A percentile compares a stretch with the other conserved stretches of the same genome.
Evolutionary conservation across 2,329 filamentous ascomycete species (phyloP).

Genomic region (Metarhizium guizhouense): DNA sequence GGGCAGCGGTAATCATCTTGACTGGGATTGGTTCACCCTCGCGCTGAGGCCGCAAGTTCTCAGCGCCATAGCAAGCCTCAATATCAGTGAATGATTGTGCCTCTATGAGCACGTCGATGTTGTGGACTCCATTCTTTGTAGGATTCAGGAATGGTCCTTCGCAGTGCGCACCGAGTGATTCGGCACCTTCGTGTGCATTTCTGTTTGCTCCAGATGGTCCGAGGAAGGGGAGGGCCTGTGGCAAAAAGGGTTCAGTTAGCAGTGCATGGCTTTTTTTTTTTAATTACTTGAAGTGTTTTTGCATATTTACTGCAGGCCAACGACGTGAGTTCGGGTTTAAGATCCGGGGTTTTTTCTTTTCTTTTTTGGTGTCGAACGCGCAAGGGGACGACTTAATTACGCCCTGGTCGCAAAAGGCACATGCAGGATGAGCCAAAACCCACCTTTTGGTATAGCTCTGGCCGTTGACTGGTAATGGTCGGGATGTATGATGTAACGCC

Average conservation of each 20-base stretch:
- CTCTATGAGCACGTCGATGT: slow-evolving; percentile 58
- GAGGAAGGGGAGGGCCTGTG: slow-evolving; percentile 63
- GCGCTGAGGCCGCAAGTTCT: slow-evolving; percentile 47
- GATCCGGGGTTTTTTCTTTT: not conserved
- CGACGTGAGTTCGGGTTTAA: too few species aligned
- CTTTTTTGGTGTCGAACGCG: not conserved
- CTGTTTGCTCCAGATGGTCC: slow-evolving; percentile 58
- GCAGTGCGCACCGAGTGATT: slow-evolving; percentile 82
- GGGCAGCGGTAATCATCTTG: slow-evolving; percentile 79
- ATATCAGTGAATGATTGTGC: slow-evolving; percentile 57
- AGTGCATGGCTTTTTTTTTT: not conserved
- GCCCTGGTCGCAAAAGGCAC: not conserved
- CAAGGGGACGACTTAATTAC: not conserved
- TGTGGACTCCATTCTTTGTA: slow-evolving; percentile 81
- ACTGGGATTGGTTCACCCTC: slow-evolving; percentile 38
- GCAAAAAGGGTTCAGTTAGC: not conserved
- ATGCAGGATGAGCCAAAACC: slow-evolving; percentile 5
- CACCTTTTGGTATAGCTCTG: slow-evolving; percentile 75
- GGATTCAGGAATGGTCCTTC: slow-evolving; percentile 84
- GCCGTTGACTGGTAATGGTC: slow-evolving; percentile 71
- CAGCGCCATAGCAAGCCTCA: slow-evolving; percentile 60
- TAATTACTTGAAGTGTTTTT: too few species aligned
- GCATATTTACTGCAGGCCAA: too few species aligned
- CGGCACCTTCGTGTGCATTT: slow-evolving; percentile 59
- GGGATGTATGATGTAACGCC: slow-evolving; percentile 85